Conservation (phyloP, 176 grass and related monocot genomes). For the Oryza punctata region DNA sequence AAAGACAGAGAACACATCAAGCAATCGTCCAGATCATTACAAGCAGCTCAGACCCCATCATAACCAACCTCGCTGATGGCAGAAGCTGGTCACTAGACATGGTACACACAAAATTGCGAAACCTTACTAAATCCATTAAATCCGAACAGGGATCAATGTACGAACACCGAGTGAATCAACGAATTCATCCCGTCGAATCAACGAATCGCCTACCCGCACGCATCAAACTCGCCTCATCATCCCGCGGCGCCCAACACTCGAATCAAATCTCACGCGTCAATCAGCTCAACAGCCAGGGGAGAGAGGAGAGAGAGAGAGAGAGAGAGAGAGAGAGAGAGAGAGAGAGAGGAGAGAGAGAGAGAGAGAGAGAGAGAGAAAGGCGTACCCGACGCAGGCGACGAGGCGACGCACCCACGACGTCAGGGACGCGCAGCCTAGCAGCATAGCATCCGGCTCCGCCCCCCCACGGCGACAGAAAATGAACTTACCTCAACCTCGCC, state of each 20-base stretch:
- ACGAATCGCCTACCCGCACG: neutral
- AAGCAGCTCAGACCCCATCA: neutral
- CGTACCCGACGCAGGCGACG: constrained; percentile 88
- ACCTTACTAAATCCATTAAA: neutral
- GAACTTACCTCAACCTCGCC: too few species aligned
- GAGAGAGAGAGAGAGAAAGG: neutral
- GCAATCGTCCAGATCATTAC: neutral
- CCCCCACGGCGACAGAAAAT: neutral
- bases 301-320: neutral
- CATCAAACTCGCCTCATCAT: neutral
- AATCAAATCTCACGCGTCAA: neutral
- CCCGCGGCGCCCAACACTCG: neutral
- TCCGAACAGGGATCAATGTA: neutral
- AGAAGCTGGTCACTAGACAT: neutral
- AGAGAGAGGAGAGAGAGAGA: too few species aligned
- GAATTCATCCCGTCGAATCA: neutral
- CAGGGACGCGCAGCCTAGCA: constrained; percentile 67
- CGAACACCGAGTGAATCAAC: neutral
- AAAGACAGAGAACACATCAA: constrained; percentile 1
- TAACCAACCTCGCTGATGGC: neutral
- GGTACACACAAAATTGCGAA: neutral
- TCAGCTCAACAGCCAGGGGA: neutral
- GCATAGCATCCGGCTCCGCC: constrained; percentile 52
- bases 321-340: too few species aligned
- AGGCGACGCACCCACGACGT: constrained; percentile 72